Conservation (phyloP, 108 stramenopile genomes). For the Cyclotella atomus region DNA sequence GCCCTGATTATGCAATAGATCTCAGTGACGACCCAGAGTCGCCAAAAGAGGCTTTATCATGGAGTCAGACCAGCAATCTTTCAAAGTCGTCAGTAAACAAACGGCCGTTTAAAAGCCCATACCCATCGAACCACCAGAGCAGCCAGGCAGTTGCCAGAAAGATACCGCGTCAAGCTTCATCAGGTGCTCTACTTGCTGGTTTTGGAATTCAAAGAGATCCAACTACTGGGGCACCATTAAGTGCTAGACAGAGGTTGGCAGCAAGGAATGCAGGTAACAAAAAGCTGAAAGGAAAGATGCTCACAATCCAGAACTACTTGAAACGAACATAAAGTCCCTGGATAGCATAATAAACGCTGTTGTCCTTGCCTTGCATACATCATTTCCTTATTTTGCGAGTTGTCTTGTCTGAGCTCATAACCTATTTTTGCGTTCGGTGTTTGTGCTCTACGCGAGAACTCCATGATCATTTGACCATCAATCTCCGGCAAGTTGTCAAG, state of each 20-base stretch:
- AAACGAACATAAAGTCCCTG: background rate
- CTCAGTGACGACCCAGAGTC: constrained; percentile 15
- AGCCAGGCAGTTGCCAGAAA: background rate
- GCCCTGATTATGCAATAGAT: constrained; percentile 35
- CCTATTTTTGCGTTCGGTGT: too few species aligned
- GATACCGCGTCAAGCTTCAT: constrained; percentile 21
- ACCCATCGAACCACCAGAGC: constrained; percentile 5
- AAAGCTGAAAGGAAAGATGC: background rate
- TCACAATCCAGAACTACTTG: constrained; percentile 1
- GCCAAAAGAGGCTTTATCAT: background rate
- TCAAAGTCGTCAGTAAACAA: constrained; percentile 22
- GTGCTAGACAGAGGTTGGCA: background rate
- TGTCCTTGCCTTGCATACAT: too few species aligned
- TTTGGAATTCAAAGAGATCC: constrained; percentile 28
- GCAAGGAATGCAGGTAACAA: background rate
- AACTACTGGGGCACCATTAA: background rate
- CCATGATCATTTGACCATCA: too few species aligned
- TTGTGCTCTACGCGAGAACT: too few species aligned
- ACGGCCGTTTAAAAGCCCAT: constrained; percentile 37
- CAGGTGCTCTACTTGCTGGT: constrained; percentile 38
- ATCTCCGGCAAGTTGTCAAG: too few species aligned
- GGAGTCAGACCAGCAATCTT: background rate
- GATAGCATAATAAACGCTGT: background rate
- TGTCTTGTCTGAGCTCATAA: too few species aligned
- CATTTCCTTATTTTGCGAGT: too few species aligned